phyloP scores from a whole-genome alignment of 805 yeast genomes.

The Yarrowia keelungensis region DNA sequence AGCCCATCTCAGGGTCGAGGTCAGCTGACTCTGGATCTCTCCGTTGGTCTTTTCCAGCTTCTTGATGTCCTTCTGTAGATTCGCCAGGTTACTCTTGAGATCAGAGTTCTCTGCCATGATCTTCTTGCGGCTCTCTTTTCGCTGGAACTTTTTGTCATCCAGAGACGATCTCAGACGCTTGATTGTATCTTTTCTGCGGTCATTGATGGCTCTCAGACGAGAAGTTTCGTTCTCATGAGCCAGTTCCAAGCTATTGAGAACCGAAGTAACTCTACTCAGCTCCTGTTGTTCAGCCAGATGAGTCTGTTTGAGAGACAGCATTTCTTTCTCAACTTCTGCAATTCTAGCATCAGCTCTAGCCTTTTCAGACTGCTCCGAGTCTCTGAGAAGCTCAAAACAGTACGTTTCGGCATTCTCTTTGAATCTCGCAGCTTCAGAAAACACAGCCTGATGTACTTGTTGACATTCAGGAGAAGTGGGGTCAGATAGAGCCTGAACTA shows the following conservation, averaged over 20 bases:
- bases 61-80: conserved; percentile 8
- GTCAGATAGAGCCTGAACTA: conserved; percentile 3
- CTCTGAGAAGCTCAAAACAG: conserved; percentile 25
- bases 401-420: conserved; percentile 29
- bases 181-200: conserved; percentile 24
- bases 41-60: conserved; percentile 20
- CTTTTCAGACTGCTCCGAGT: conserved; percentile 23
- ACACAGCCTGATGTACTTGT: conserved; percentile 17
- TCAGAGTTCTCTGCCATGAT: conserved; percentile 25
- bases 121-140: conserved; percentile 26
- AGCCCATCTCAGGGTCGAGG: conserved; percentile 20
- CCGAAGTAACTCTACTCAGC: conserved; percentile 3
- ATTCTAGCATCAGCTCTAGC: conserved; percentile 15
- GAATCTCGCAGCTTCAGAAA: conserved; percentile 17
- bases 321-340: conserved; percentile 16
- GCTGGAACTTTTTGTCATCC: conserved; percentile 26
- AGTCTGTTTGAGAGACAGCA: neutral
- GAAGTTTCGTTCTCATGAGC: conserved; percentile 4
- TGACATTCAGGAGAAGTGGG: conserved; percentile 20
- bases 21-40: conserved; percentile 25
- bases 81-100: conserved; percentile 5
- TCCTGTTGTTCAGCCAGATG: conserved; percentile 17
- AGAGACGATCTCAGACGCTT: neutral
- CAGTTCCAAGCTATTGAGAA: neutral
- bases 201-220: neutral